Evolutionary conservation across 2,329 filamentous ascomycete genomes (phyloP), one percentile per base, ranked within the genome.

Genomic region (Pseudogymnoascus sp.): DNA sequence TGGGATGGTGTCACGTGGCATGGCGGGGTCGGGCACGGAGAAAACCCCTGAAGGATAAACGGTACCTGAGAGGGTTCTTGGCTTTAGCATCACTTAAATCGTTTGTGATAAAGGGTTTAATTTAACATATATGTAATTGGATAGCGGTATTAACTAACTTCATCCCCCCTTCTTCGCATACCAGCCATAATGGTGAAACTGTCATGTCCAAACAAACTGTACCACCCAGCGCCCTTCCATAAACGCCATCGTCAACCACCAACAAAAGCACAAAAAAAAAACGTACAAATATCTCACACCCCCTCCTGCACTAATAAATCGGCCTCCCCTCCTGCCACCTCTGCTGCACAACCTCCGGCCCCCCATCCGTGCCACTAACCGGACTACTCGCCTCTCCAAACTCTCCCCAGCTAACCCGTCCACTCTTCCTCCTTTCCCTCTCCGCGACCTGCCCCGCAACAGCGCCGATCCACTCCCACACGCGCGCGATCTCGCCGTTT

Each of bases 401-500:
- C 56, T 65, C 66, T 3, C 68, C 70, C 69, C 69, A 72, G 46
- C 66, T 68, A 16, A 80, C 77, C n/a, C 83, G 76, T 1, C 78
- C 81, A 46, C 69, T 69, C 68, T 80, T 84, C 68, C 79, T 79
- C 36, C 82, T 64, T 40, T 65, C 75, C 36, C 78, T 16, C 78
- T 25, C 23, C 3, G 7, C 65, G 63, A 18, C 65, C 64, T 63
- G 62, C 63, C 63, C 79, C 16, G 77, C 74, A 16, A 80, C 77
- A 12, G 84, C 83, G 1, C 86, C 86, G 66, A 88, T 88, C 86
- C 86, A 88, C 72, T 88, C 86, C 86, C 86, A 88, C 1, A 85
- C 86, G 28, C 85, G 79, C 28, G 84, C 84, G 31, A 89, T 82
- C 71, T 88, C 86, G 36, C 86, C 86, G 68, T 81, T 87, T 62